Conservation (phyloP, 1,139 yeast genomes). For the Pichia terricola region DNA sequence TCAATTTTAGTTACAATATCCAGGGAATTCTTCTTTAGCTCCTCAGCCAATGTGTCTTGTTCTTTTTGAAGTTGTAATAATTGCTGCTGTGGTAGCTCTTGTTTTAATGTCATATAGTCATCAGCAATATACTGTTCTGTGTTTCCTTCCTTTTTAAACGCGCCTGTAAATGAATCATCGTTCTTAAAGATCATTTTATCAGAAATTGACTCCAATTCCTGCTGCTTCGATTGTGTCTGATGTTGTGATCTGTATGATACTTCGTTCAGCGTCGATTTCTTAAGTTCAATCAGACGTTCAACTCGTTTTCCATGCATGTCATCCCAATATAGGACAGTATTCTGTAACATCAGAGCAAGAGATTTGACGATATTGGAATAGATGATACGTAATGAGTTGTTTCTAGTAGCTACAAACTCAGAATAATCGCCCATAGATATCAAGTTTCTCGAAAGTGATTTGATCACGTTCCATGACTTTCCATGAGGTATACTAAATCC, state of each 20-base stretch:
- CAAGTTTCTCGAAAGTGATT: slow-evolving; percentile 18
- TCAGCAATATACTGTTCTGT: slow-evolving; percentile 6
- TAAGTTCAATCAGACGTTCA: slow-evolving; percentile 20
- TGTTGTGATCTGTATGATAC: background rate
- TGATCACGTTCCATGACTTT: slow-evolving; percentile 3
- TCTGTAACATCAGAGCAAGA: slow-evolving; percentile 18
- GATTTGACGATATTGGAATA: slow-evolving; percentile 20
- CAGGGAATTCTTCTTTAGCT: slow-evolving; percentile 55
- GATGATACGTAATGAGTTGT: slow-evolving; percentile 16
- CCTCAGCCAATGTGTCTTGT: slow-evolving; percentile 59
- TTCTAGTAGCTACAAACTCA: slow-evolving; percentile 13
- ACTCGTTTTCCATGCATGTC: slow-evolving; percentile 19
- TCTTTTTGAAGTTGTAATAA: slow-evolving; percentile 62
- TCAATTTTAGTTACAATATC: slow-evolving; percentile 65
- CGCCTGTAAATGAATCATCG: background rate
- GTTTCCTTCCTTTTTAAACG: background rate
- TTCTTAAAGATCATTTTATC: background rate
- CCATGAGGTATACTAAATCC: slow-evolving; percentile 3
- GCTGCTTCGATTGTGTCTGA: background rate
- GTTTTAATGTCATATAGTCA: slow-evolving; percentile 13
- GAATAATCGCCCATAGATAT: slow-evolving; percentile 24
- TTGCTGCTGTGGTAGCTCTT: slow-evolving; percentile 34
- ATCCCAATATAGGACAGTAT: slow-evolving; percentile 18
- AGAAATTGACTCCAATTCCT: background rate
- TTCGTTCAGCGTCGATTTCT: slow-evolving; percentile 20